phyloP scores from a whole-genome alignment of 176 grass and related monocot genomes.

The Aegilops longissima region DNA sequence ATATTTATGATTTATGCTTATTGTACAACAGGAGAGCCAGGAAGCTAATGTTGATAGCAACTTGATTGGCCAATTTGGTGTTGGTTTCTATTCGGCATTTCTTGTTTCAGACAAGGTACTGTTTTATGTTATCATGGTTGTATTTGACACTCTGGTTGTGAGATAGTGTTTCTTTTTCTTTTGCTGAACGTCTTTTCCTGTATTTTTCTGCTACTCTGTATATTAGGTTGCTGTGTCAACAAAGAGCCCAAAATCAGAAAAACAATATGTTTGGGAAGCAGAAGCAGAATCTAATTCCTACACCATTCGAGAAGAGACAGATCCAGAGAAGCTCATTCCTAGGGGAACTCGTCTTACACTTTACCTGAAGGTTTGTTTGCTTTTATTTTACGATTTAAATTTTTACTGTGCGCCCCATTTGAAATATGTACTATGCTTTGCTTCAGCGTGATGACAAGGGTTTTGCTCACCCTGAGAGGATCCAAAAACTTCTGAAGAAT shows the following conservation, averaged over 20 bases:
- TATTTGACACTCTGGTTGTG: background rate
- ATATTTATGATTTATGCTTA: slow-evolving; percentile 11
- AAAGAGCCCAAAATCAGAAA: slow-evolving; percentile 95
- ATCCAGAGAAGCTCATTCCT: slow-evolving; percentile 78
- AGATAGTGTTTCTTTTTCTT: background rate
- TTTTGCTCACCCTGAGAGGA: slow-evolving; percentile 92
- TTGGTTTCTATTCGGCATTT: slow-evolving; percentile 95
- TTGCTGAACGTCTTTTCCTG: background rate
- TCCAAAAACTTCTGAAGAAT: slow-evolving; percentile 95
- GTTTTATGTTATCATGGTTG: slow-evolving; percentile 32
- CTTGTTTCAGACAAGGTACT: slow-evolving; percentile 94
- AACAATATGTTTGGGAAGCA: slow-evolving; percentile 97
- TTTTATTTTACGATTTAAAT: slow-evolving; percentile 20
- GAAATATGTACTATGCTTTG: background rate
- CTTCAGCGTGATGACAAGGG: slow-evolving; percentile 82
- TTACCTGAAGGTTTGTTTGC: slow-evolving; percentile 73
- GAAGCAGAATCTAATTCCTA: slow-evolving; percentile 79
- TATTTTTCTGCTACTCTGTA: slow-evolving; percentile 9
- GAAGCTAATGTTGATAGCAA: slow-evolving; percentile 85
- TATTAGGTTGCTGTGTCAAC: slow-evolving; percentile 82
- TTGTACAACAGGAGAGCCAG: slow-evolving; percentile 78
- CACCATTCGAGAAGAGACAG: slow-evolving; percentile 75
- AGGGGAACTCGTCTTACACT: slow-evolving; percentile 89
- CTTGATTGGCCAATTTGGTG: slow-evolving; percentile 98
- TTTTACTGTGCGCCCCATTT: background rate